Percentiles rank a stretch among this genome's conserved stretches.
phyloP scores from a whole-genome alignment of 139 green algal genomes.

The Protoeuglena noctilucae region DNA sequence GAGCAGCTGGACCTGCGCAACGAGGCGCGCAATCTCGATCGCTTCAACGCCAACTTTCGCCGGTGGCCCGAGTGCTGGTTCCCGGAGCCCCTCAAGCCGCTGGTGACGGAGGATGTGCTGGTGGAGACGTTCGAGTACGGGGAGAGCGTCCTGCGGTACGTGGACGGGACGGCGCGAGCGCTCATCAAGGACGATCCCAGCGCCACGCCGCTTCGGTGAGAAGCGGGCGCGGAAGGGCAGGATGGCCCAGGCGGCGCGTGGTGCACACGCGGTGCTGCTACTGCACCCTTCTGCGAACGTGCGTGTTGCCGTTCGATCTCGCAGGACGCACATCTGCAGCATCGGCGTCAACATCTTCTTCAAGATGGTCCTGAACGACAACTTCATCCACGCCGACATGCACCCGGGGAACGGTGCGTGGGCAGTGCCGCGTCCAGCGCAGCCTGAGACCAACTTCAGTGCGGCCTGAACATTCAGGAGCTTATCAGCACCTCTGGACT shows the following conservation, averaged over 20 bases:
- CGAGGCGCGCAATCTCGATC: constrained; percentile 71
- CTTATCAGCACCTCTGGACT: too few species aligned
- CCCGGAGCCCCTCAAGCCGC: constrained; percentile 78
- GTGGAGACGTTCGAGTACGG: constrained; percentile 88
- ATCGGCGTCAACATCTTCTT: constrained; percentile 45
- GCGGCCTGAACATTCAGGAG: too few species aligned
- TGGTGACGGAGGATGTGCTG: constrained; percentile 67
- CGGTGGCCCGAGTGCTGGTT: constrained; percentile 58
- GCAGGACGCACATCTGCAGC: too few species aligned
- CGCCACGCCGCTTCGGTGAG: too few species aligned
- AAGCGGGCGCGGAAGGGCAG: too few species aligned
- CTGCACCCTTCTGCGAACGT: too few species aligned
- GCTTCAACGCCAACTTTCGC: constrained; percentile 93
- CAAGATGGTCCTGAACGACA: constrained; percentile 88
- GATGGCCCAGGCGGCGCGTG: too few species aligned
- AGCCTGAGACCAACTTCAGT: too few species aligned
- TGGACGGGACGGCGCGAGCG: background rate
- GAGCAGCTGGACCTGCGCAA: constrained; percentile 79
- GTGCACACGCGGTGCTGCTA: too few species aligned
- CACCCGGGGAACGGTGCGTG: constrained; percentile 19
- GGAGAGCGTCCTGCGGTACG: constrained; percentile 24
- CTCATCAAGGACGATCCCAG: background rate
- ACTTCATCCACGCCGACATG: constrained; percentile 91
- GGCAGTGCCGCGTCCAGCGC: too few species aligned
- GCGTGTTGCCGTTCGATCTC: too few species aligned